Base-by-base conservation (phyloP, 1,139 yeast genomes). In the Scheffersomyces titani region DNA sequence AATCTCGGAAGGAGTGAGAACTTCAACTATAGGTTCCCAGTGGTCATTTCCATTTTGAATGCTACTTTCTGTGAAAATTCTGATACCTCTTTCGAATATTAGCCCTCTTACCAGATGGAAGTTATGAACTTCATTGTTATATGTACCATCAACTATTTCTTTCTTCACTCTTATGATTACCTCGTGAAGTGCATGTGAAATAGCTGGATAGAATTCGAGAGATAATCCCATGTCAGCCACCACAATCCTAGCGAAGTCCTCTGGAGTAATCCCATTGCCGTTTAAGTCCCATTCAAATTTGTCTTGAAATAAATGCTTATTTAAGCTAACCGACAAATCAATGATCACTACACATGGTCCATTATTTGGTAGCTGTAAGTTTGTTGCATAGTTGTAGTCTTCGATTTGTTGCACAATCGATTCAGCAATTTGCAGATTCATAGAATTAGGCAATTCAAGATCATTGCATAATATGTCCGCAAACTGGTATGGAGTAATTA, bases 281-380 rank as follows among this genome's bases (percentile, higher is more conserved):
- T 75, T 79, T 59, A 94, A 77, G 68, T 94, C 97, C 98, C 99
- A 94, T 71, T 94, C 99, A 63, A 94, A 89, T 68, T 90, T 89
- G 73, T 94, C 99, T 65, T 93, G 97, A 66, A 89, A 92, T 52
- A 93, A 80, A 65, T 88, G 88, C 67, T 90, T 90, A 64, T 92
- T 92, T 60, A 94, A 78, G 69, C 89, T 92, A 49, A 96, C 92
- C 16, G 96, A 88, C 54, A 94, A 74, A 62, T 92, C 91, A 49
- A 94, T 83, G 6, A 94, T 82, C 5, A 91, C 97, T 64, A 90
- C 96, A 60, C 85, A 85, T 46, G 86, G 89, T n/a, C 70, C 73
- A 40, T 56, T 51, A 11, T 90, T 89, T 5, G 87, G 74, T 24
- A 89, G 80, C 49, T 87, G 85, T 19, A 92, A 86, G 19, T 84